Conservation (phyloP, 2,329 filamentous ascomycete species). For the Gnomoniopsis sp. region DNA sequence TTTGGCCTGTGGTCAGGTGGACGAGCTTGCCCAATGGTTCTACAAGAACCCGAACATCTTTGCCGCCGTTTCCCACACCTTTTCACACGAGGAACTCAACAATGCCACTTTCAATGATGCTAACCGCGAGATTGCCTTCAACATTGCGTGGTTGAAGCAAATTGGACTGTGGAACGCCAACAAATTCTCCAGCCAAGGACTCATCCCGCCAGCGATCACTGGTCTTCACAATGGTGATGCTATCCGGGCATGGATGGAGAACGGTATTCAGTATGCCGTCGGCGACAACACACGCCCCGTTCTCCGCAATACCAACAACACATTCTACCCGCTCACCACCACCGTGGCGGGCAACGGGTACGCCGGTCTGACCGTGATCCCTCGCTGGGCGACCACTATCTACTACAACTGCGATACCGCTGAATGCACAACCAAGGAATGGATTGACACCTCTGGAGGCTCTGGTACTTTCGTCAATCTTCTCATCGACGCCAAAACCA, state of each 20-base stretch:
- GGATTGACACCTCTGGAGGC: conserved; percentile 56
- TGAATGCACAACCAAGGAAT: conserved; percentile 54
- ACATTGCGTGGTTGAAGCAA: conserved; percentile 55
- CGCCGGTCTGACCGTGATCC: conserved; percentile 53
- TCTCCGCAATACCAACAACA: conserved; percentile 48
- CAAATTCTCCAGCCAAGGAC: conserved; percentile 49
- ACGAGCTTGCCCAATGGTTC: conserved; percentile 53
- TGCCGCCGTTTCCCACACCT: conserved; percentile 60
- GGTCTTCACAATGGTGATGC: conserved; percentile 63
- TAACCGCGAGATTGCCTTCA: conserved; percentile 56
- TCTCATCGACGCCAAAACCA: conserved; percentile 45
- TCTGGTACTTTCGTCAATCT: conserved; percentile 51
- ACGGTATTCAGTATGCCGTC: conserved; percentile 58
- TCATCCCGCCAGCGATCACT: conserved; percentile 62
- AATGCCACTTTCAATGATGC: conserved; percentile 59
- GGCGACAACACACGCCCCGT: conserved; percentile 59
- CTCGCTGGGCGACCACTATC: conserved; percentile 59
- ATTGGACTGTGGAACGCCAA: conserved; percentile 43
- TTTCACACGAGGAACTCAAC: conserved; percentile 56
- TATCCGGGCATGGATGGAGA: conserved; percentile 55
- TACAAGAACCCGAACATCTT: conserved; percentile 52
- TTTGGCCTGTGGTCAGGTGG: conserved; percentile 44
- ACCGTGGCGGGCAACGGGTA: conserved; percentile 50
- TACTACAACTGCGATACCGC: conserved; percentile 63
- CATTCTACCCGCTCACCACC: conserved; percentile 53